These are phyloP conservation scores for Catunica adiposa DNA, from an alignment of 2,329 filamentous ascomycete genomes.

Conservation along the genomic window DNA sequence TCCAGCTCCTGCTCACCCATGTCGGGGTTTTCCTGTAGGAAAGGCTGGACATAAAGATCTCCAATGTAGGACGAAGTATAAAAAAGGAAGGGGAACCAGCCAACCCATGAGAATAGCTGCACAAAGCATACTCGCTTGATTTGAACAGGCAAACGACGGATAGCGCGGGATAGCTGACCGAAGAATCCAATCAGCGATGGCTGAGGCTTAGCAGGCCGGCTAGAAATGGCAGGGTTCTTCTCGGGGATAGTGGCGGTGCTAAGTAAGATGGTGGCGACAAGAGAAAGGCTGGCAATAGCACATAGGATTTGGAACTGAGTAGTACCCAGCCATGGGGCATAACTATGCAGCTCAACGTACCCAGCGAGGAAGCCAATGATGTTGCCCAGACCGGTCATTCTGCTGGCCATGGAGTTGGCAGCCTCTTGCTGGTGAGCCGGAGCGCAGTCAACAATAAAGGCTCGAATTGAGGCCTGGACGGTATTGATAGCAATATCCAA, in stretches of 20 bases:
- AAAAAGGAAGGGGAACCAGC: slow-evolving; percentile 90
- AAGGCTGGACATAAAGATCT: slow-evolving; percentile 79
- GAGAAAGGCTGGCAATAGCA: slow-evolving; percentile 60
- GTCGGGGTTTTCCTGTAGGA: slow-evolving; percentile 58
- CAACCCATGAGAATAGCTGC: slow-evolving; percentile 80
- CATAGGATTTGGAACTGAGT: slow-evolving; percentile 91
- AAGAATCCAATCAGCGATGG: slow-evolving; percentile 66
- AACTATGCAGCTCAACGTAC: slow-evolving; percentile 59
- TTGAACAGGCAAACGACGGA: slow-evolving; percentile 64
- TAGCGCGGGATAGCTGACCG: slow-evolving; percentile 55
- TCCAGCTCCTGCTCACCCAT: slow-evolving; percentile 65
- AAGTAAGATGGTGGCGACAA: slow-evolving; percentile 51
- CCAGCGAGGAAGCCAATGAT: slow-evolving; percentile 82
- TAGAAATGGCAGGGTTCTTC: slow-evolving; percentile 46
- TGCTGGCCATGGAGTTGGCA: slow-evolving; percentile 87
- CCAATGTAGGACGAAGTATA: slow-evolving; percentile 91
- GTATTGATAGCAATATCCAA: slow-evolving; percentile 94
- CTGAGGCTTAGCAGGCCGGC: slow-evolving; percentile 27
- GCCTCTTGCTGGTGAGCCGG: slow-evolving; percentile 86
- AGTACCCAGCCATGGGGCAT: slow-evolving; percentile 64
- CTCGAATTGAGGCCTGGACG: slow-evolving; percentile 81
- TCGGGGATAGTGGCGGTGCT: slow-evolving; percentile 58
- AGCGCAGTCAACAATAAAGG: slow-evolving; percentile 85
- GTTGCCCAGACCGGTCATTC: slow-evolving; percentile 73
- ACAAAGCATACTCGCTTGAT: slow-evolving; percentile 68